phyloP scores from a whole-genome alignment of 1,284 basidiomycete species.

The Pholiota adiposa region DNA sequence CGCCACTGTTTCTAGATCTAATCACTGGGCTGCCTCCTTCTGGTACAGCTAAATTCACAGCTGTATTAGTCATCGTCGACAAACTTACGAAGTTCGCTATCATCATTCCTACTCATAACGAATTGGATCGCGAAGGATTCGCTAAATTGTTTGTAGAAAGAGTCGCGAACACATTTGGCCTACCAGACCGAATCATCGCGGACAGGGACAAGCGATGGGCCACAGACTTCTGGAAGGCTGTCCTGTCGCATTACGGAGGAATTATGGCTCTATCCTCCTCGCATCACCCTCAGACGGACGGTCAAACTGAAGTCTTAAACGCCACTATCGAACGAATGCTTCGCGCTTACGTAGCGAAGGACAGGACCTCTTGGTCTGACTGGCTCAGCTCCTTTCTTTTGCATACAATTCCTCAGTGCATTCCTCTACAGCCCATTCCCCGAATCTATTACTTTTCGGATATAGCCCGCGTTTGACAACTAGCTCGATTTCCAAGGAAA shows the following conservation, averaged over 20 bases:
- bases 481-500: neutral
- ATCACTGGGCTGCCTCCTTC: slow-evolving; percentile 39
- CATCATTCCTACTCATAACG: slow-evolving; percentile 37
- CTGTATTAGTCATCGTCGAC: slow-evolving; percentile 34
- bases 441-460: slow-evolving; percentile 12
- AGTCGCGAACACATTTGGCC: slow-evolving; percentile 22
- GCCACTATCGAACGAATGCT: slow-evolving; percentile 5
- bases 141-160: slow-evolving; percentile 24
- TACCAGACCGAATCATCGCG: slow-evolving; percentile 24
- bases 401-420: slow-evolving; percentile 13
- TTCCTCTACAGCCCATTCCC: slow-evolving; percentile 3
- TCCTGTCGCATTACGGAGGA: neutral
- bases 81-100: slow-evolving; percentile 43
- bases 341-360: slow-evolving; percentile 1
- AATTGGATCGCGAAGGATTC: slow-evolving; percentile 12
- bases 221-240: slow-evolving; percentile 24
- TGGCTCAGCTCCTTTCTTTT: slow-evolving; percentile 14
- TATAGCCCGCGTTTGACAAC: neutral
- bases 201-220: slow-evolving; percentile 30
- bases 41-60: slow-evolving; percentile 34
- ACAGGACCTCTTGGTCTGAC: slow-evolving; percentile 13
- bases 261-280: slow-evolving; percentile 10
- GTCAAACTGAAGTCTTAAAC: slow-evolving; percentile 18
- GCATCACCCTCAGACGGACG: slow-evolving; percentile 23
- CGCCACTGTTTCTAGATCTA: slow-evolving; percentile 16